A percentile compares a stretch with the other conserved stretches of the same genome.
These are phyloP conservation scores for Trichoderma sp. DNA, from an alignment of 2,329 filamentous ascomycete species.

Conservation along the genomic window DNA sequence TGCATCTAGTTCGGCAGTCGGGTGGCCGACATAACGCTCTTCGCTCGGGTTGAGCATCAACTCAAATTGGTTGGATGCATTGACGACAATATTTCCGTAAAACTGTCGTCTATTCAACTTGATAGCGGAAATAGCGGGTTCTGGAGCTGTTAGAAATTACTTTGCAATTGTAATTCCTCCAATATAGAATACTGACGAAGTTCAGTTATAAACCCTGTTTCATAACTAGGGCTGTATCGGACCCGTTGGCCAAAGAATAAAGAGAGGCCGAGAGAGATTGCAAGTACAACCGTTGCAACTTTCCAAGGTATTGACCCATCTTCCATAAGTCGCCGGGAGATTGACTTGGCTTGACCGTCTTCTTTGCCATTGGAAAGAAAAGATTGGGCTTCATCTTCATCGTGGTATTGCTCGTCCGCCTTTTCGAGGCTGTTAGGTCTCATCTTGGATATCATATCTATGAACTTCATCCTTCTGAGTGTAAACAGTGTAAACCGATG, in stretches of 20 bases:
- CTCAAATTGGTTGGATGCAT: neutral
- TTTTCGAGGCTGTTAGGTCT: neutral
- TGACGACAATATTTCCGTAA: neutral
- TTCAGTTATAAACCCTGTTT: neutral
- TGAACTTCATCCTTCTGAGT: neutral
- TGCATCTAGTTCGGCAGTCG: neutral
- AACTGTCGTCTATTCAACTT: neutral
- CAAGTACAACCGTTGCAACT: neutral
- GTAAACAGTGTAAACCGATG: neutral
- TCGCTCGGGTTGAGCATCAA: neutral
- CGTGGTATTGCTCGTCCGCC: neutral
- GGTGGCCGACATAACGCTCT: neutral
- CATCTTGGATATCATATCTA: neutral
- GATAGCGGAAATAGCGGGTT: neutral
- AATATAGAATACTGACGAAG: neutral
- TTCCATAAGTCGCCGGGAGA: neutral
- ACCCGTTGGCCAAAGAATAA: neutral
- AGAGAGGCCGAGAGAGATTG: neutral
- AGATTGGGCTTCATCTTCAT: neutral
- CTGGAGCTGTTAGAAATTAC: neutral
- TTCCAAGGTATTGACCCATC: neutral
- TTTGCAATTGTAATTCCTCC: neutral
- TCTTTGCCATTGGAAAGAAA: neutral
- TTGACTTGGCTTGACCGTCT: neutral
- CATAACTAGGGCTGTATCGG: neutral